Evolutionary conservation across 164 flowering plant genomes (phyloP), one percentile per base, ranked within the genome.

Genomic region (Nymphaea colorata): DNA sequence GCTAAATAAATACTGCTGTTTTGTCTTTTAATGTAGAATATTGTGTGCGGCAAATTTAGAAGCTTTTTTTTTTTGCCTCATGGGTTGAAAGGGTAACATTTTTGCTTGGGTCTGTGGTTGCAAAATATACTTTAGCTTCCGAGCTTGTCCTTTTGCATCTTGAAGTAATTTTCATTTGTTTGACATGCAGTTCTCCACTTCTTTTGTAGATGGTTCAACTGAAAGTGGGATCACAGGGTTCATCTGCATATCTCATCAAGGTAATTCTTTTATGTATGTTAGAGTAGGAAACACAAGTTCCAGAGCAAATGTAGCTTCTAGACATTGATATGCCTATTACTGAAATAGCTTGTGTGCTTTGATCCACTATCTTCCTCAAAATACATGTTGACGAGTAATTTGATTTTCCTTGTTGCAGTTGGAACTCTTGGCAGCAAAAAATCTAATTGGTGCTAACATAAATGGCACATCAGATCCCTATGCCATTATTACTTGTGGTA

Each of bases 391-490:
- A 42, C 44, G n/a, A 36, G 51, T 15, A n/a, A 53, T 10, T 67
- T 11, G 12, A 64, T 3, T 70, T 59, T 61, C 51, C 55, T 7
- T 64, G 5, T 65, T 77, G 69, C 78, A 95, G 99, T 67, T 90
- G 74, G 98, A 89, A 77, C 77, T 95, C 57, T 80, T 95, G 81
- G 99, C 99, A 62, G 99, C 98, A 41, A 95, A 92, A 82, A 95
- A 95, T 80, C 90, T 95, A 18, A 81, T 92, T 67, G 97, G 86
- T 73, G 99, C 99, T 73, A 95, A 92, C 74, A 73, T 95, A 76
- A 95, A 95, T 84, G 99, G 98, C 76, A 95, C 96, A 18, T 95
- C 99, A 45, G 99, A 95, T 84, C 99, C 99, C 66, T 95, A 95
- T 83, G 99, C 93, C 68, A 95, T 95, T 63, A 86, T 95, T 72